Evolutionary conservation across 2,329 filamentous ascomycete species (phyloP), one percentile per base, ranked within the genome.

Genomic region (Neophaeococcomyces aloes): DNA sequence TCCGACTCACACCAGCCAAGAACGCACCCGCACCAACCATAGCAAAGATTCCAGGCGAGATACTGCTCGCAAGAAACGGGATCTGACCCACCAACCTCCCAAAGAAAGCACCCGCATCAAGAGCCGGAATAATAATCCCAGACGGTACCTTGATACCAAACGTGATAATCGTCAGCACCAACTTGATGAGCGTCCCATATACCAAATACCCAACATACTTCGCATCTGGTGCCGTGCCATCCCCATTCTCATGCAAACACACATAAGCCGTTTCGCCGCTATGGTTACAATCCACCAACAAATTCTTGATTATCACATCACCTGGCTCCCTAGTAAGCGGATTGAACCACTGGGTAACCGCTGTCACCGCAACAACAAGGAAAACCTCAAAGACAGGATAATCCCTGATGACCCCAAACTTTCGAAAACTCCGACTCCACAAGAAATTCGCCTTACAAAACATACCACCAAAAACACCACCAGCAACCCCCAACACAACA

Each of bases 101-200:
- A 48, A 77, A 78, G 23, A 78, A 64, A 0, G 74, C 74, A 11
- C 75, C 75, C 3, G 68, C 73, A 46, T 75, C 72, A 2, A 78
- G 64, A 2, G 74, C 69, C 0, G 75, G 75, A 40, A 79, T 77
- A 56, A 78, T 78, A 45, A 78, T 71, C 1, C 75, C 75, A 0
- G 70, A 73, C 1, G 75, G 75, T 1, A 78, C 73, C 59, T 78
- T 78, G 58, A 70, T 69, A 11, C 75, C 74, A 49, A 77, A 77
- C 0, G 74, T 78, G 30, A 78, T 67, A 48, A 69, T 74, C 1
- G 71, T 78, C 7, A 78, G 64, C 13, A 74, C 48, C 2, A 78
- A 64, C 56, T 78, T 78, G 15, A 69, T 65, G 1, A 74, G 48
- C 1, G 70, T 72, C 3, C 73, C 74, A 50, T 74, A 69, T 4